Evolutionary conservation across 2,329 filamentous ascomycete genomes (phyloP).

Genomic region (Sporothrix mexicana): DNA sequence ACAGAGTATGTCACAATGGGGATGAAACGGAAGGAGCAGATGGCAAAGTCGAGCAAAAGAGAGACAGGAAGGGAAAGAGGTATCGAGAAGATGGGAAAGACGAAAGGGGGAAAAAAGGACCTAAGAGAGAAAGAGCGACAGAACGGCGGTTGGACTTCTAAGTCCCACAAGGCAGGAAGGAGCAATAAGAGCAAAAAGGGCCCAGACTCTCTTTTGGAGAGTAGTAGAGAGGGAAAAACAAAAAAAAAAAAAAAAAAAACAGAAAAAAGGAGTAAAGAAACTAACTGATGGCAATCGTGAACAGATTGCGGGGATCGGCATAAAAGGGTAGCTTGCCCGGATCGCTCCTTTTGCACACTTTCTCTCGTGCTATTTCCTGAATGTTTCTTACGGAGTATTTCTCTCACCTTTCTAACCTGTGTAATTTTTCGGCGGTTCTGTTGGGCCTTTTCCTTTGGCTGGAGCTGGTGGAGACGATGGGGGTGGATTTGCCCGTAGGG

Average conservation of each 20-base stretch:
- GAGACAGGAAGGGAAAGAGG: not conserved
- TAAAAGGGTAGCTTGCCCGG: constrained; percentile 23
- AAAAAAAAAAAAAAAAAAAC: not conserved
- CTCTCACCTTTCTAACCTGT: not conserved
- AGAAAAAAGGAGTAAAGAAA: no score
- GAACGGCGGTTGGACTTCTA: not conserved
- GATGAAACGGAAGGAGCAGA: not conserved
- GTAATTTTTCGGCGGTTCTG: not conserved
- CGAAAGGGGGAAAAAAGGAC: not conserved
- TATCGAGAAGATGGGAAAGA: not conserved
- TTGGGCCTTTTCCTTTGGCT: not conserved
- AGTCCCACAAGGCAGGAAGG: not conserved
- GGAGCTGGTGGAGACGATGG: constrained; percentile 13
- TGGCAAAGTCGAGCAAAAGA: not conserved
- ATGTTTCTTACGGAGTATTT: not conserved
- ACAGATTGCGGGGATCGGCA: constrained; percentile 28
- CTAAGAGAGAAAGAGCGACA: not conserved
- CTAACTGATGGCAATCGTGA: constrained; percentile 12
- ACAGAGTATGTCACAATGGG: not conserved
- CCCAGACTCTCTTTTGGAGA: not conserved
- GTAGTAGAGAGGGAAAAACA: not conserved
- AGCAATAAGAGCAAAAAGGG: not conserved
- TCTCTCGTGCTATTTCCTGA: not conserved
- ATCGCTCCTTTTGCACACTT: constrained; percentile 1
- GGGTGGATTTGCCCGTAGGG: not conserved